phyloP scores from a whole-genome alignment of 257 asterid species.

The Nicotiana paniculata region DNA sequence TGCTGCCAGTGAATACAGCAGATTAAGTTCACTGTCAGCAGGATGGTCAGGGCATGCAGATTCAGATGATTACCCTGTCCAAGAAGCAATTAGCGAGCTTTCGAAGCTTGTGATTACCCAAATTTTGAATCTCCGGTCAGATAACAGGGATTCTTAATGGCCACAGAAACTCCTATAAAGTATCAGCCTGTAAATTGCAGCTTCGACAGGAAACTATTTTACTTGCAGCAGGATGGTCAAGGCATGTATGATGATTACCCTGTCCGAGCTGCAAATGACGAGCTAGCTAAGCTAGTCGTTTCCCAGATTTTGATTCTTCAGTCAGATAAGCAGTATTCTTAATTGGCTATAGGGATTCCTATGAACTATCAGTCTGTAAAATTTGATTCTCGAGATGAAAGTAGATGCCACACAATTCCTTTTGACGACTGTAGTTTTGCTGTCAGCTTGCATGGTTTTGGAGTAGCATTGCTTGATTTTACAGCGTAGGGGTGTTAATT shows the following conservation, averaged over 20 bases:
- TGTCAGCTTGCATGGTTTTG: neutral
- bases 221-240: constrained; percentile 25
- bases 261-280: neutral
- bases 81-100: constrained; percentile 42
- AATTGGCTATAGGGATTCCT: neutral
- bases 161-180: neutral
- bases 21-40: constrained; percentile 34
- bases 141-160: constrained; percentile 34
- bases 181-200: neutral
- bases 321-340: neutral
- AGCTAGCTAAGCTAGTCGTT: neutral
- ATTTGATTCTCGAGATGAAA: neutral
- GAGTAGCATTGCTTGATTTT: neutral
- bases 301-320: neutral
- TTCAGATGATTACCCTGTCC: constrained; percentile 49
- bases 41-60: constrained; percentile 31
- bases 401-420: neutral
- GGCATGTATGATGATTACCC: constrained; percentile 5
- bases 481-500: neutral
- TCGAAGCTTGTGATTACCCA: constrained; percentile 52
- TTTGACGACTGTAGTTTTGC: neutral
- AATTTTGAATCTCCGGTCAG: constrained; percentile 44
- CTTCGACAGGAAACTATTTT: too few species aligned
- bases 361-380: neutral
- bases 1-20: constrained; percentile 65